These are phyloP conservation scores for Artomyces pyxidatus DNA, from an alignment of 768 basidiomycete genomes.

Conservation along the genomic window DNA sequence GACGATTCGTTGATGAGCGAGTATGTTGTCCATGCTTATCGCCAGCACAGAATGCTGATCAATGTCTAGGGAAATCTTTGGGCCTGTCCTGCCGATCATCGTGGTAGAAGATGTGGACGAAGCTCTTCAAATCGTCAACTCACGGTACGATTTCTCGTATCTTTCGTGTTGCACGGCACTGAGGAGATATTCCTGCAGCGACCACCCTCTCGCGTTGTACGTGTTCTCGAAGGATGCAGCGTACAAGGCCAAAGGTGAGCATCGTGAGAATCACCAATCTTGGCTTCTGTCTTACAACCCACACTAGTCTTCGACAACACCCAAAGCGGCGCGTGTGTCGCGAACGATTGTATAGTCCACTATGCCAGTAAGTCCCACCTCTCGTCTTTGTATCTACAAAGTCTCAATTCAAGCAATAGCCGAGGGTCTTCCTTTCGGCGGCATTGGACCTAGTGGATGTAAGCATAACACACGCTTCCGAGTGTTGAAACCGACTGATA, in stretches of 20 bases:
- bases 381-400: neutral
- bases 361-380: constrained; percentile 35
- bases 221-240: constrained; percentile 55
- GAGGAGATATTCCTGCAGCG: too few relatives aligned
- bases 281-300: neutral
- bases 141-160: constrained; percentile 29
- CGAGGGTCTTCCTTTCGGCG: constrained; percentile 64
- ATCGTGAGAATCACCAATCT: neutral
- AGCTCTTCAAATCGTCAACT: constrained; percentile 60
- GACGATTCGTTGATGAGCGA: constrained; percentile 71
- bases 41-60: neutral
- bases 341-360: constrained; percentile 62
- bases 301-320: constrained; percentile 56
- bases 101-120: constrained; percentile 59
- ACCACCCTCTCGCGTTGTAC: constrained; percentile 68
- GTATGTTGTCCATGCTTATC: constrained; percentile 31
- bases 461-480: neutral
- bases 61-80: constrained; percentile 63
- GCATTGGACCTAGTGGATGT: constrained; percentile 53
- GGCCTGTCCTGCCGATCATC: constrained; percentile 68
- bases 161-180: too few relatives aligned
- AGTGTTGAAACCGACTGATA: too few relatives aligned
- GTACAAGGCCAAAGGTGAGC: constrained; percentile 52
- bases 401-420: constrained; percentile 22
- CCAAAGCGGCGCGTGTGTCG: constrained; percentile 55